A percentile compares a stretch with the other conserved stretches of the same genome.
These are phyloP conservation scores for Cytospora leucostoma DNA, from an alignment of 2,329 filamentous ascomycete genomes.

Conservation along the genomic window DNA sequence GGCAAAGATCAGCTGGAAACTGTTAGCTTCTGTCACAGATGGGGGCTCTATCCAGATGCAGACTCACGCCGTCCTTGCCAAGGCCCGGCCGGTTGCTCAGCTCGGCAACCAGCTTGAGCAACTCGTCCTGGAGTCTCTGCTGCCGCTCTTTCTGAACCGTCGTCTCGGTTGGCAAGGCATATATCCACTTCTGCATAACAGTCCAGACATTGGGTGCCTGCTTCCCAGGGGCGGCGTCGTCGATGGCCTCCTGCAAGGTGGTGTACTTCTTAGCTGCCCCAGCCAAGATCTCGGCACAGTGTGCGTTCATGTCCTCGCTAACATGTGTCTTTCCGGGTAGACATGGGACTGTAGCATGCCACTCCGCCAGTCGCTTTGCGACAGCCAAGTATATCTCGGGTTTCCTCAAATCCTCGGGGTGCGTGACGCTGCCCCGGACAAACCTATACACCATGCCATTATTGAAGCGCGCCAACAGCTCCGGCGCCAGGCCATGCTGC, in stretches of 20 bases:
- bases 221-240: slow-evolving; percentile 63
- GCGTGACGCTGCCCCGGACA: slow-evolving; percentile 77
- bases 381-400: slow-evolving; percentile 79
- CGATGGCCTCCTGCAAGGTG: slow-evolving; percentile 46
- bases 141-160: slow-evolving; percentile 69
- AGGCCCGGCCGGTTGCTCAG: slow-evolving; percentile 78
- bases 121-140: slow-evolving; percentile 70
- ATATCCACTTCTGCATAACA: slow-evolving; percentile 94
- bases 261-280: slow-evolving; percentile 38
- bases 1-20: slow-evolving; percentile 75
- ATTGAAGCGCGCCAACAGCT: slow-evolving; percentile 86
- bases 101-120: slow-evolving; percentile 67
- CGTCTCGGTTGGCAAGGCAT: slow-evolving; percentile 75
- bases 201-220: slow-evolving; percentile 89
- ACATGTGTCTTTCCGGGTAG: slow-evolving; percentile 45
- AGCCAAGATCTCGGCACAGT: slow-evolving; percentile 25
- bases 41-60: not conserved
- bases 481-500: slow-evolving; percentile 78
- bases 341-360: slow-evolving; percentile 77
- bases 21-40: not conserved
- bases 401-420: slow-evolving; percentile 75
- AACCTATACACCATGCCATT: slow-evolving; percentile 96
- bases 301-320: slow-evolving; percentile 37
- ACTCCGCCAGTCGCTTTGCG: slow-evolving; percentile 82
- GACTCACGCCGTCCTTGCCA: slow-evolving; percentile 71